These are phyloP conservation scores for Suhomyces bokatorum DNA, from an alignment of 1,139 yeast genomes.

Conservation along the genomic window DNA sequence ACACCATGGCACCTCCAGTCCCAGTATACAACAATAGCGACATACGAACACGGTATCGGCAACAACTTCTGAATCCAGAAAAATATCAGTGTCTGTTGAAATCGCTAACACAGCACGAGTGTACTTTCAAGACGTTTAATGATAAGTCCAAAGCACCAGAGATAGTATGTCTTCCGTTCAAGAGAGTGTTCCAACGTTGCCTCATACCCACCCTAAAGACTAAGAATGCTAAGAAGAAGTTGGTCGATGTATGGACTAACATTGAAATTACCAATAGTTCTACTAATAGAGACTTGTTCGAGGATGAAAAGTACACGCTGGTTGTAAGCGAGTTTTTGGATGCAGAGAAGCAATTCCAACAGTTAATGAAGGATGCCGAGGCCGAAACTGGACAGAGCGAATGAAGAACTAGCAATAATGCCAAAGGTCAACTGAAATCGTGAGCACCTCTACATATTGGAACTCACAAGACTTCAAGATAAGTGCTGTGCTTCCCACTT, in stretches of 20 bases:
- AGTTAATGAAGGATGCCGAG: constrained; percentile 31
- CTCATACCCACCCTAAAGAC: constrained; percentile 26
- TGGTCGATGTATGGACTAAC: constrained; percentile 35
- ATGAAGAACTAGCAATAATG: background rate
- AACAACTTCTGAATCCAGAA: constrained; percentile 32
- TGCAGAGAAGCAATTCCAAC: constrained; percentile 41
- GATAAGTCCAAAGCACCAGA: constrained; percentile 32
- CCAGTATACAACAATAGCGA: constrained; percentile 40
- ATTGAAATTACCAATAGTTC: constrained; percentile 44
- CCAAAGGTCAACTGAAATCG: background rate
- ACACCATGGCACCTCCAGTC: constrained; percentile 47
- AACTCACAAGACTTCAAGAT: too few relatives aligned
- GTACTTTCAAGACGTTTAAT: constrained; percentile 40
- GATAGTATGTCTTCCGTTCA: constrained; percentile 56
- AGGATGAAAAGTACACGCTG: constrained; percentile 23
- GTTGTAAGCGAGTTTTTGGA: constrained; percentile 37
- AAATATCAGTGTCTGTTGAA: constrained; percentile 43
- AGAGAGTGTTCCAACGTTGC: constrained; percentile 53
- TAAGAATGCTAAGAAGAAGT: constrained; percentile 27
- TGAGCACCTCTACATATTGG: too few relatives aligned
- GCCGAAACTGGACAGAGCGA: constrained; percentile 4
- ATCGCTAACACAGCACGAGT: constrained; percentile 51
- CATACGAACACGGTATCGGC: constrained; percentile 27
- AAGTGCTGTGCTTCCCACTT: too few relatives aligned
- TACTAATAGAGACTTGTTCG: constrained; percentile 36